These are phyloP conservation scores for Erythrobasidium hasegawianum DNA, from an alignment of 1,284 basidiomycete genomes.

Conservation along the genomic window DNA sequence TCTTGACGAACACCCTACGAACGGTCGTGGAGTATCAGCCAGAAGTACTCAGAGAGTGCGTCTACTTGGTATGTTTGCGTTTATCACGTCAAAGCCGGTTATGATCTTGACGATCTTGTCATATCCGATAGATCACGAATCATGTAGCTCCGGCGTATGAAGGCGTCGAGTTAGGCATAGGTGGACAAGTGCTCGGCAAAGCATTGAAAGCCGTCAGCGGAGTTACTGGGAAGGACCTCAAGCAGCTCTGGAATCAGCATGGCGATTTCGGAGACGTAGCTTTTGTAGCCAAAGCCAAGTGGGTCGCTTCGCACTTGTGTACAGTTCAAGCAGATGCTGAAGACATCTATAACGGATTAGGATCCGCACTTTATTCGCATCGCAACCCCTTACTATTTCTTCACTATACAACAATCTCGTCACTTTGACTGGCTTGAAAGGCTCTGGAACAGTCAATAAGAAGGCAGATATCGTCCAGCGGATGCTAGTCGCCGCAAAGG, in stretches of 20 bases:
- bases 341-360: too few species aligned
- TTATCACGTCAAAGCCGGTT: too few species aligned
- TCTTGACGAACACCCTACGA: slow-evolving; percentile 74
- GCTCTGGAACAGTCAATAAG: slow-evolving; percentile 66
- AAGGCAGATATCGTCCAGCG: slow-evolving; percentile 77
- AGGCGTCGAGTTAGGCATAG: slow-evolving; percentile 51
- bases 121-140: slow-evolving; percentile 57
- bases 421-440: slow-evolving; percentile 58
- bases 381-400: slow-evolving; percentile 41
- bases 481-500: slow-evolving; percentile 74
- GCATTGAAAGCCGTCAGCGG: slow-evolving; percentile 80
- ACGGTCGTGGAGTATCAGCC: slow-evolving; percentile 66
- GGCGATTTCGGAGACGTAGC: slow-evolving; percentile 66
- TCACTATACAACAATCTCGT: slow-evolving; percentile 33
- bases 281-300: slow-evolving; percentile 62
- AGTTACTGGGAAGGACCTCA: slow-evolving; percentile 63
- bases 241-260: slow-evolving; percentile 54
- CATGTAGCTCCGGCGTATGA: slow-evolving; percentile 64
- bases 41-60: slow-evolving; percentile 65
- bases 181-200: slow-evolving; percentile 65
- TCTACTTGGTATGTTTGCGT: slow-evolving; percentile 73
- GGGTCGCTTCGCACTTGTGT: background rate
- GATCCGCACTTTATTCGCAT: slow-evolving; percentile 42
- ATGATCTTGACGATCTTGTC: background rate
- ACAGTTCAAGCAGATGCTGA: too few species aligned